Conservation (phyloP, 257 asterid genomes). For the Jasminum sambac region DNA sequence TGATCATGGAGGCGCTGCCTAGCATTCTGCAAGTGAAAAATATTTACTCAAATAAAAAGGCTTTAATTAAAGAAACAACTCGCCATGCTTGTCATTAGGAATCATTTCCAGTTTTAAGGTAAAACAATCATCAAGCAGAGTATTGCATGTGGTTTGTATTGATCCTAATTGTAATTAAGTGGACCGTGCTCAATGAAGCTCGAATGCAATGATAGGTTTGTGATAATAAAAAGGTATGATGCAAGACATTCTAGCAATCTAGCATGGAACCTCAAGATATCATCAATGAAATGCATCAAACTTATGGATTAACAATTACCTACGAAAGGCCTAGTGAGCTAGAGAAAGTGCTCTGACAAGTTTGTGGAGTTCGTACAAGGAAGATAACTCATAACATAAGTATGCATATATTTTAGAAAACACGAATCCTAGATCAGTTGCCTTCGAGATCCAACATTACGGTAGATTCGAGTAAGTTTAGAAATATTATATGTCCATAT, state of each 20-base stretch:
- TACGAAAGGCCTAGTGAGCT: no score
- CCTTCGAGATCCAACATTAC: neutral
- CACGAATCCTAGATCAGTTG: neutral
- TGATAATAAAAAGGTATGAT: no score
- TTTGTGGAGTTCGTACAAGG: no score
- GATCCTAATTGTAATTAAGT: conserved; percentile 1
- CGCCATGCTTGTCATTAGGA: conserved; percentile 6
- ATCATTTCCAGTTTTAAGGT: conserved; percentile 3
- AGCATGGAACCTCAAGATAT: neutral
- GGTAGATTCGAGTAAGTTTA: neutral
- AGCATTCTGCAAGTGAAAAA: neutral
- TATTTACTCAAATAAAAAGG: neutral
- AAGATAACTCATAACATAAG: neutral
- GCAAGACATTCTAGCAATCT: neutral
- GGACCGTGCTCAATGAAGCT: conserved; percentile 2
- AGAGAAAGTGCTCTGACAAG: no score
- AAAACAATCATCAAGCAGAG: no score
- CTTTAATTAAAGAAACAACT: neutral
- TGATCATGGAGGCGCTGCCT: neutral
- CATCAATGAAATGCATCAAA: neutral
- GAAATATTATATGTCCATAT: neutral
- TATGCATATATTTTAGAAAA: neutral
- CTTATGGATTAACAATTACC: no score
- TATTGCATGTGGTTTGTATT: no score
- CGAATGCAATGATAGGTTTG: no score